phyloP scores from a whole-genome alignment of 2,329 filamentous ascomycete species.

The Cladobotryum mycophilum region DNA sequence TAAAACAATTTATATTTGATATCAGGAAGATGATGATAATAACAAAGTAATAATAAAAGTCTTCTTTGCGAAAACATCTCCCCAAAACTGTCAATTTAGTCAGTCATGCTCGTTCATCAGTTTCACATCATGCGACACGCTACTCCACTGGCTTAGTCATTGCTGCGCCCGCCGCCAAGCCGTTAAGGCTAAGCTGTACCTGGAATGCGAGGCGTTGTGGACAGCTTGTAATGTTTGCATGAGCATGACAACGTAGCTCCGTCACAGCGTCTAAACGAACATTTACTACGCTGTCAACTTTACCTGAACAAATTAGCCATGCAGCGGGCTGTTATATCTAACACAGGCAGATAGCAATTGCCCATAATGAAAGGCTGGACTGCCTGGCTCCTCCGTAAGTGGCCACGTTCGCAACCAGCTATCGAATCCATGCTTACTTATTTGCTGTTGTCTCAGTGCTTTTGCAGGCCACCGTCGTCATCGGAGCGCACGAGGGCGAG shows the following conservation, averaged over 20 bases:
- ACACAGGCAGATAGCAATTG: slow-evolving; percentile 28
- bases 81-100: too few relatives aligned
- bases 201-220: slow-evolving; percentile 7
- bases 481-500: slow-evolving; percentile 31
- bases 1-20: background rate
- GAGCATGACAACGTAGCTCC: slow-evolving; percentile 5
- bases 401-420: slow-evolving; percentile 7
- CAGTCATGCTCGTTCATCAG: too few relatives aligned
- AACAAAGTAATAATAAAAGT: too few relatives aligned
- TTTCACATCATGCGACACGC: background rate
- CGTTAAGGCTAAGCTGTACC: too few relatives aligned
- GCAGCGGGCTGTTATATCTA: slow-evolving; percentile 18
- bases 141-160: background rate
- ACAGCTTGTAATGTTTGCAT: slow-evolving; percentile 9
- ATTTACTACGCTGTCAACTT: background rate
- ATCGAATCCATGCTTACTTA: slow-evolving; percentile 17
- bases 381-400: slow-evolving; percentile 39
- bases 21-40: too few relatives aligned
- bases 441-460: slow-evolving; percentile 33
- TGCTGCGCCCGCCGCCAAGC: background rate
- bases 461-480: slow-evolving; percentile 36
- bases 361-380: slow-evolving; percentile 36
- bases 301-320: slow-evolving; percentile 18
- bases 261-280: slow-evolving; percentile 3
- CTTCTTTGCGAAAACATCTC: too few relatives aligned